Evolutionary conservation across 176 grass and related monocot genomes (phyloP).

Genomic region (Themeda triandra): DNA sequence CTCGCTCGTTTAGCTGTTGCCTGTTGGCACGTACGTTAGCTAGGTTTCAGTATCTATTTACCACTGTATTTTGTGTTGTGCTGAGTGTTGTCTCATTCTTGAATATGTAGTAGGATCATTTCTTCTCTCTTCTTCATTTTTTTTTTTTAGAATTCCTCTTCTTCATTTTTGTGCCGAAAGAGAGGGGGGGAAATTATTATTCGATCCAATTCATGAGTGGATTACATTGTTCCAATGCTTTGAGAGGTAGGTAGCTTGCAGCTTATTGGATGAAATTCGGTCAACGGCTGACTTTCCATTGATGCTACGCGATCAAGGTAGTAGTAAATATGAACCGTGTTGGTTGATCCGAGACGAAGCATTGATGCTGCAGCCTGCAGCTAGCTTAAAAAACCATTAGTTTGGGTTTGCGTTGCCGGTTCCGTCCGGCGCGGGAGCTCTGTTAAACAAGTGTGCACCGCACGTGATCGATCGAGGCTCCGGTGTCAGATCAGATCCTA

Average conservation of each 20-base stretch:
- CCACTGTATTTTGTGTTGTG: not conserved
- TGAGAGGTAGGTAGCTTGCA: not conserved
- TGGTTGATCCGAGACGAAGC: conserved; percentile 13
- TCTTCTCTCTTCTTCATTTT: not conserved
- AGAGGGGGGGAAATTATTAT: not conserved
- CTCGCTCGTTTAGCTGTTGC: not conserved
- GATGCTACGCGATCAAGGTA: not conserved
- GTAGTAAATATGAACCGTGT: not conserved
- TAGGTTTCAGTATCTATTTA: not conserved
- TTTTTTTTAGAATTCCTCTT: too few relatives aligned
- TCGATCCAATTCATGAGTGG: not conserved
- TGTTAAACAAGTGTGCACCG: not conserved
- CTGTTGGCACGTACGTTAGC: not conserved
- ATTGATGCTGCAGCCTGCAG: not conserved
- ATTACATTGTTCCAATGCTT: not conserved
- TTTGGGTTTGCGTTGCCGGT: not conserved
- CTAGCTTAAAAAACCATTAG: not conserved
- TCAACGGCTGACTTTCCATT: not conserved
- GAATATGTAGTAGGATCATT: not conserved
- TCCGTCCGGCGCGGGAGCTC: not conserved
- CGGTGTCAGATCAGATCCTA: not conserved
- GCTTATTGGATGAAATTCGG: not conserved
- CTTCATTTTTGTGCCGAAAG: not conserved
- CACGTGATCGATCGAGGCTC: conserved; percentile 30
- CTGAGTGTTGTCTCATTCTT: not conserved